Conservation (phyloP, 2,329 filamentous ascomycete genomes). For the Fusarium sp. region DNA sequence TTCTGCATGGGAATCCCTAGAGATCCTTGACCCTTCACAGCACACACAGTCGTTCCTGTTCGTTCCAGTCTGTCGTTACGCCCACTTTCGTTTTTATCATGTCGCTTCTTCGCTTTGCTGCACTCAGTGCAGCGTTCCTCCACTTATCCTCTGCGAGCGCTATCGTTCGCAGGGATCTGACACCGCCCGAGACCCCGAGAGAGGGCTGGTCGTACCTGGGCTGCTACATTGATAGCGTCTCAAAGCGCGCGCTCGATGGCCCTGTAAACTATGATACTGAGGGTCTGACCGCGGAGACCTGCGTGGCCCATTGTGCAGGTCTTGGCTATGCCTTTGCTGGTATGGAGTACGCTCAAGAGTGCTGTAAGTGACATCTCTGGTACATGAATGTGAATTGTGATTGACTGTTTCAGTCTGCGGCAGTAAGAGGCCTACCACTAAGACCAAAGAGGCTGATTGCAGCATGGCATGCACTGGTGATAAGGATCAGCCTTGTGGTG, state of each 20-base stretch:
- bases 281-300: conserved; percentile 58
- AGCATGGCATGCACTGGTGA: conserved; percentile 65
- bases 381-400: neutral
- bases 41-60: conserved; percentile 19
- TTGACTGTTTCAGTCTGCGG: conserved; percentile 54
- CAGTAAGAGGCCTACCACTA: conserved; percentile 35
- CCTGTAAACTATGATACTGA: conserved; percentile 39
- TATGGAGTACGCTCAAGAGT: conserved; percentile 63
- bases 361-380: conserved; percentile 55
- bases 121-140: conserved; percentile 40
- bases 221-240: conserved; percentile 45
- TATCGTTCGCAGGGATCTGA: conserved; percentile 43
- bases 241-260: conserved; percentile 39
- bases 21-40: conserved; percentile 13
- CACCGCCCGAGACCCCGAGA: conserved; percentile 32
- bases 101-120: conserved; percentile 31
- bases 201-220: conserved; percentile 45
- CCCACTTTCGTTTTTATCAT: conserved; percentile 19
- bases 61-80: conserved; percentile 20
- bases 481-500: conserved; percentile 63
- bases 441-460: conserved; percentile 61
- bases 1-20: conserved; percentile 27
- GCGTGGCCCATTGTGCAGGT: conserved; percentile 61
- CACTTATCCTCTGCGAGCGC: conserved; percentile 39
- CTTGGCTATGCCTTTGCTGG: conserved; percentile 61